Evolutionary conservation across 306 rosid genomes (phyloP).

Genomic region (Sicyos baderoa): DNA sequence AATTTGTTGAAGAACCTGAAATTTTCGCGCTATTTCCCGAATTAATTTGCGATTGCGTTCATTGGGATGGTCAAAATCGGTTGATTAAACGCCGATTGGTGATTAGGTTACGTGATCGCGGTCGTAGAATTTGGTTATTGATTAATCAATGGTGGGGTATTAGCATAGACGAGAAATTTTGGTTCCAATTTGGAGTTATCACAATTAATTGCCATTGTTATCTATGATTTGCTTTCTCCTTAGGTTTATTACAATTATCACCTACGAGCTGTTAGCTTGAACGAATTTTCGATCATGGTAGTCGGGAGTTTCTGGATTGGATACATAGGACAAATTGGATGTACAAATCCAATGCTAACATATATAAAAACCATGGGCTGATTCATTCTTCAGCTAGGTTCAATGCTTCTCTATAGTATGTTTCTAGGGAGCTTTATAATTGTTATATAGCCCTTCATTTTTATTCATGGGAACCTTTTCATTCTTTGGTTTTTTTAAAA

Average conservation of each 20-base stretch:
- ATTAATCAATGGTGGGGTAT: not conserved
- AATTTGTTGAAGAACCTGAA: not conserved
- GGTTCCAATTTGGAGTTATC: too few species aligned
- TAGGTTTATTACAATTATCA: not conserved
- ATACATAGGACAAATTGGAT: not conserved
- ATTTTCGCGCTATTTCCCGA: too few species aligned
- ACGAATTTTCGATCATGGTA: not conserved
- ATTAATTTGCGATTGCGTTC: not conserved
- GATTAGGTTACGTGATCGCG: not conserved
- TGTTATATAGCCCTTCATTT: not conserved
- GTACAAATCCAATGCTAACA: not conserved
- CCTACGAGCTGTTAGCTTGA: not conserved
- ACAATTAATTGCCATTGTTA: not conserved
- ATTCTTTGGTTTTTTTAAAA: not conserved
- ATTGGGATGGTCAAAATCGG: not conserved
- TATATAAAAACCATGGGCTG: not conserved
- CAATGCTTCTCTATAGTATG: not conserved
- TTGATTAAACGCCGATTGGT: not conserved
- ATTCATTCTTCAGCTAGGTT: not conserved
- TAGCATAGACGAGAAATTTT: too few species aligned
- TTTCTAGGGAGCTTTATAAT: not conserved
- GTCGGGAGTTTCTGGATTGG: not conserved
- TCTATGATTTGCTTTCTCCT: not conserved
- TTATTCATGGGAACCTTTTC: not conserved
- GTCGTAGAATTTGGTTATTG: not conserved